phyloP scores from a whole-genome alignment of 2,329 filamentous ascomycete species.

The Plectosphaerella plurivora region DNA sequence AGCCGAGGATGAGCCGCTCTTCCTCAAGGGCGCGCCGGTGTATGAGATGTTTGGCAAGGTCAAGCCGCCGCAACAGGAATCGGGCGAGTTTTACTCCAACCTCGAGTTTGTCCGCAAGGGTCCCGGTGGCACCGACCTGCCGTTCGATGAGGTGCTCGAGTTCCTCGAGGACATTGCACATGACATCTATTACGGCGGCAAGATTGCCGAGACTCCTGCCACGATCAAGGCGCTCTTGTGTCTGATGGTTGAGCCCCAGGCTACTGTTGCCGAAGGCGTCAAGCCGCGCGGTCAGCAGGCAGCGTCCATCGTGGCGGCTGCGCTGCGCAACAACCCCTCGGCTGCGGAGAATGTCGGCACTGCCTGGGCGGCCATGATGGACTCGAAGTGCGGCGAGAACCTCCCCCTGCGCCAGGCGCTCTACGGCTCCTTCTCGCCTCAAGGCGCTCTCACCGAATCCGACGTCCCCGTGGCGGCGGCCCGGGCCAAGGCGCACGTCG shows the following conservation, averaged over 20 bases:
- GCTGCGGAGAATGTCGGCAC: slow-evolving; percentile 48
- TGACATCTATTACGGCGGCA: slow-evolving; percentile 65
- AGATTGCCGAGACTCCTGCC: slow-evolving; percentile 52
- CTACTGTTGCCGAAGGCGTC: slow-evolving; percentile 14
- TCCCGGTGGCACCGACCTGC: slow-evolving; percentile 18
- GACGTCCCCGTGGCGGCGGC: slow-evolving; percentile 14
- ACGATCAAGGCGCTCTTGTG: slow-evolving; percentile 53
- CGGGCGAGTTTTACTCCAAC: slow-evolving; percentile 15
- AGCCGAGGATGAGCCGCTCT: slow-evolving; percentile 20
- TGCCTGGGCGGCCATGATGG: slow-evolving; percentile 39
- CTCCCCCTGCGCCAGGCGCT: slow-evolving; percentile 29
- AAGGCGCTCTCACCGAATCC: slow-evolving; percentile 5
- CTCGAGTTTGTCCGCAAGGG: slow-evolving; percentile 15
- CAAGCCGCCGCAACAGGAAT: slow-evolving; percentile 37
- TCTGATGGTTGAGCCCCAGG: slow-evolving; percentile 34
- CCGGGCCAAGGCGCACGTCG: slow-evolving; percentile 33
- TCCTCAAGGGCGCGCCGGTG: slow-evolving; percentile 46
- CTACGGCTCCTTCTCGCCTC: slow-evolving; percentile 35
- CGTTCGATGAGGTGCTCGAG: slow-evolving; percentile 47
- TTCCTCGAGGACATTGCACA: slow-evolving; percentile 60
- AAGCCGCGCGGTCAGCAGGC: slow-evolving; percentile 45
- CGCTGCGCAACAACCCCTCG: slow-evolving; percentile 62
- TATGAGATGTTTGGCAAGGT: slow-evolving; percentile 56
- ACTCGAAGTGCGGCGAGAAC: slow-evolving; percentile 26
- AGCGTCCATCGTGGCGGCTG: slow-evolving; percentile 51